A percentile compares a stretch with the other conserved stretches of the same genome.
Evolutionary conservation across 106 monocot species (phyloP).

Genomic region (Vanilla planifolia): DNA sequence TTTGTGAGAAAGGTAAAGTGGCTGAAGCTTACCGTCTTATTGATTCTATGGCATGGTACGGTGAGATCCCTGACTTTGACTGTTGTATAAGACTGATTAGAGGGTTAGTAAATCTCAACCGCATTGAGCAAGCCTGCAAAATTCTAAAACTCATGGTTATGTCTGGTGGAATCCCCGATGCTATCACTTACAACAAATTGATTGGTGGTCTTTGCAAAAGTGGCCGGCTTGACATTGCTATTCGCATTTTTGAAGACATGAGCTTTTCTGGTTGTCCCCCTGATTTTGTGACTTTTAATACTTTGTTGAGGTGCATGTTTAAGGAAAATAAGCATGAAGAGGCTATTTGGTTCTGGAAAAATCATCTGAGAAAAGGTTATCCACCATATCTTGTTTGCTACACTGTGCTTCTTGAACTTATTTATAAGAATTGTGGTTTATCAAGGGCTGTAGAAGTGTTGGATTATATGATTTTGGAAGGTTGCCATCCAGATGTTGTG

Average conservation of each 20-base stretch:
- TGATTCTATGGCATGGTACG: constrained; percentile 61
- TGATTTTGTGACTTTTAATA: constrained; percentile 70
- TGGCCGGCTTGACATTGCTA: constrained; percentile 38
- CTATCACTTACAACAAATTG: constrained; percentile 75
- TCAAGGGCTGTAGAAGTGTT: constrained; percentile 35
- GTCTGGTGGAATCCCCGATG: constrained; percentile 64
- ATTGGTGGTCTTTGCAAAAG: constrained; percentile 54
- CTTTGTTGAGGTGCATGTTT: constrained; percentile 55
- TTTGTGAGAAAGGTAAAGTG: constrained; percentile 54
- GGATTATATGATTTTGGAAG: constrained; percentile 57
- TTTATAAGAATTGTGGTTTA: constrained; percentile 57
- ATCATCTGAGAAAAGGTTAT: constrained; percentile 42
- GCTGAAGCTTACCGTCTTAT: constrained; percentile 51
- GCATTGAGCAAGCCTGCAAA: constrained; percentile 39
- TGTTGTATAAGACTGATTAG: constrained; percentile 50
- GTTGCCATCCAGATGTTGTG: constrained; percentile 72
- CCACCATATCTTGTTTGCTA: constrained; percentile 57
- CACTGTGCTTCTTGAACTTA: constrained; percentile 60
- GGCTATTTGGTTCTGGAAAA: constrained; percentile 62
- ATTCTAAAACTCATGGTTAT: constrained; percentile 47
- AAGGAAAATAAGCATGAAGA: constrained; percentile 29
- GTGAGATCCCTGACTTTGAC: constrained; percentile 55
- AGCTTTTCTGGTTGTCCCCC: constrained; percentile 57
- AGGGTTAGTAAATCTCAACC: constrained; percentile 43
- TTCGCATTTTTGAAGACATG: constrained; percentile 46